Evolutionary conservation across 192 early-diverging fungal genomes (phyloP), one percentile per base, ranked within the genome.

Genomic region (Backusella psychrophila): DNA sequence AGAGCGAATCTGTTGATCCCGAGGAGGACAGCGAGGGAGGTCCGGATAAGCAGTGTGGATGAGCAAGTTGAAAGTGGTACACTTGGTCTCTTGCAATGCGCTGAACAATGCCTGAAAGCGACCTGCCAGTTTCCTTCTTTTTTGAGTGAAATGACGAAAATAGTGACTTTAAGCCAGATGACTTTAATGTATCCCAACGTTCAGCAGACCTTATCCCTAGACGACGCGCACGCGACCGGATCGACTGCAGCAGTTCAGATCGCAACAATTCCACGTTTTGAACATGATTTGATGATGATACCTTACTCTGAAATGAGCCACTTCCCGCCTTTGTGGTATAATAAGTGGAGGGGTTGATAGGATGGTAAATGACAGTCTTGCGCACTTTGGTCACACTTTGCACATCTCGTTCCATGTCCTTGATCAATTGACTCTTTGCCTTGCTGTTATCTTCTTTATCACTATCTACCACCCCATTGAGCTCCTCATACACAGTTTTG

Each of bases 261-360:
- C 75, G 66, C 14, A 76, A 39, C 8, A 46, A 12, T 44, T 75
- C 74, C 31, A 75, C 56, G 42, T 69, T 56, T 52, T 69, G 75
- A 38, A 38, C 21, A 49, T 73, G 72, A 26, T 63, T 63, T 26
- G 56, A 63, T 72, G 49, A 42, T 72, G 69, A 26, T 23, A 29
- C 8, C n/a, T 41, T 69, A 6, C 35, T 38, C 26, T 71, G 70
- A 17, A 29, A 71, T 17, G 39, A 49, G 6, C 69, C 69, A 49
- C 46, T 49, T 6, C 56, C 56, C 6, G 52, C 67, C 29, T 71
- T 59, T 12, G 78, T 71, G 3, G 80, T 81, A 29, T 75, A 81
- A 52, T 81, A 81, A 0, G 69, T 81, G 34, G 80, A 77, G 0
- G 76, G 33, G 42, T 77, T 81, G 23, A 81, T 72, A 0, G 80